Base-by-base conservation (phyloP, 805 yeast species). In the Metschnikowia amazonensis region DNA sequence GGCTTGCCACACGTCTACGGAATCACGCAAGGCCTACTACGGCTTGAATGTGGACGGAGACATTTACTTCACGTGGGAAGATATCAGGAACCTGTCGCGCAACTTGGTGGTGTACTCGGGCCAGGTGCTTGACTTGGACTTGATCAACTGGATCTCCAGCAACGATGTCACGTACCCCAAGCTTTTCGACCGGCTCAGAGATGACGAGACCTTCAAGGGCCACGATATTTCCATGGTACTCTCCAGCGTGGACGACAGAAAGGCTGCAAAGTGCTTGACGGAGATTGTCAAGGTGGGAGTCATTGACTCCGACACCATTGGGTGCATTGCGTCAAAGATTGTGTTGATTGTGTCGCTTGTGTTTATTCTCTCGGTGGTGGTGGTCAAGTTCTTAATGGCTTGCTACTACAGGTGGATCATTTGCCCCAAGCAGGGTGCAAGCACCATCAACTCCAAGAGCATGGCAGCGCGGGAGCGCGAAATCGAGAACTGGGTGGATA, bases 51-150 rank as follows among this genome's bases (percentile, higher is more conserved):
- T 75, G 29, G 67, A 74, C 24, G 96, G 92, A 5, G 89, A 86
- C 51, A 84, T 92, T 4, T 89, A 77, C 63, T 94, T 83, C 66
- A 82, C 89, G 5, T 94, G 99, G 99, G 88, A 87, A 45, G 95
- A 86, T 55, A 74, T 92, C 50, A 42, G 69, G 49, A 81, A 83
- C 59, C 66, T 82, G 21, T 64, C 83, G 4, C 76, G 96, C 64
- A 85, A 85, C 52, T 74, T 94, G 59, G 83, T 89, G 25, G 97
- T 90, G 3, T 92, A 84, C 66, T 84, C 89, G 41, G 98, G 99
- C 7, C 77, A 80, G 54, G 97, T 94, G 9, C 73, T 94, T 34
- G 97, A 94, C 64, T 72, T 94, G 60, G 80, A 79, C 57, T 70
- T 89, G 45, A 62, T 94, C 33, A 71, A 82, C 55, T 89, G 96